Evolutionary conservation across 2,329 filamentous ascomycete species (phyloP).

Genomic region (Metarhizium robertsii): DNA sequence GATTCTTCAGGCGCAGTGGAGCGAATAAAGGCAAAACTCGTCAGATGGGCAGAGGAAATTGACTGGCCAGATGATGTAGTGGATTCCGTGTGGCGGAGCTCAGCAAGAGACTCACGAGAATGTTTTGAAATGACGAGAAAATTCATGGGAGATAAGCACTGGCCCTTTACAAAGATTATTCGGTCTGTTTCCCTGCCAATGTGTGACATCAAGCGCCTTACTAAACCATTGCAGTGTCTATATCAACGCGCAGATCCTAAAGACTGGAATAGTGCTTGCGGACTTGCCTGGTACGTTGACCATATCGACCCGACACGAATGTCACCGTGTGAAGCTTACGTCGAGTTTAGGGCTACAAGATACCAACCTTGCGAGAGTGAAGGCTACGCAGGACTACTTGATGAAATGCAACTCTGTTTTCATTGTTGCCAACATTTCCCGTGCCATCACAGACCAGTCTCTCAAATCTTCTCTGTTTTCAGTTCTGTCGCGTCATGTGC

Average conservation of each 20-base stretch:
- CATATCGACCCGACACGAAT: neutral
- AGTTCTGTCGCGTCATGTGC: constrained; percentile 18
- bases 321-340: neutral
- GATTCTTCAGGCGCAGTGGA: constrained; percentile 17
- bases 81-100: constrained; percentile 18
- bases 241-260: constrained; percentile 20
- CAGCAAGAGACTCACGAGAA: constrained; percentile 19
- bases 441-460: constrained; percentile 22
- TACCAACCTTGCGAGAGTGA: constrained; percentile 24
- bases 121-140: constrained; percentile 19
- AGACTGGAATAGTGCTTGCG: constrained; percentile 23
- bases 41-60: constrained; percentile 19
- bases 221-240: constrained; percentile 16
- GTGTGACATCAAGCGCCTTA: neutral
- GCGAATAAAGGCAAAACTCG: constrained; percentile 14
- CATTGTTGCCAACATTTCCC: constrained; percentile 23
- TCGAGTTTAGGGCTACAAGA: constrained; percentile 18
- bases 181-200: constrained; percentile 11
- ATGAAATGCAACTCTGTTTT: constrained; percentile 24
- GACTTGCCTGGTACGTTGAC: constrained; percentile 23
- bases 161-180: constrained; percentile 27
- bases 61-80: constrained; percentile 18
- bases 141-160: constrained; percentile 23
- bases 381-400: constrained; percentile 24
- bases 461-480: constrained; percentile 21